A percentile compares a stretch with the other conserved stretches of the same genome.
These are phyloP conservation scores for Chrysoporthe deuterocubensis DNA, from an alignment of 2,329 filamentous ascomycete species.

Conservation along the genomic window DNA sequence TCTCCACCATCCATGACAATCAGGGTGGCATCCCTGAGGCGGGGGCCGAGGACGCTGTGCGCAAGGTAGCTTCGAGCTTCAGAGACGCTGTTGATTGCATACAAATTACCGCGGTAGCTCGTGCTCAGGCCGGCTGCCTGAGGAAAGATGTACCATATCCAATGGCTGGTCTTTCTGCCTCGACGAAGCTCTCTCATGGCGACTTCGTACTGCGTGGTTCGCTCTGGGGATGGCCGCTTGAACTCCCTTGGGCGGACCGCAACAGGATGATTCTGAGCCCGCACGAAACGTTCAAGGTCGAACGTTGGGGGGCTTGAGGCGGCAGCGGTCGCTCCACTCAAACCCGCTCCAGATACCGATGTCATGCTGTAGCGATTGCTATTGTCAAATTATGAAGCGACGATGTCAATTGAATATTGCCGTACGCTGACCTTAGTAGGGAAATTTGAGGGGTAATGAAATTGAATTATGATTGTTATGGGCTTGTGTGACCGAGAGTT, in stretches of 20 bases:
- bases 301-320: not conserved
- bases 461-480: no score
- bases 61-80: slow-evolving; percentile 19
- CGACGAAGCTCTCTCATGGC: slow-evolving; percentile 2
- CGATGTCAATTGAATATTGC: no score
- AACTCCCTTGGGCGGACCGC: not conserved
- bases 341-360: not conserved
- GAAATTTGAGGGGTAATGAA: no score
- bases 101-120: not conserved
- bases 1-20: slow-evolving; percentile 5
- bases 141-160: slow-evolving; percentile 18
- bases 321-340: no score
- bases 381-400: no score
- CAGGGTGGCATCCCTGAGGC: slow-evolving; percentile 5
- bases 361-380: not conserved
- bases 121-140: slow-evolving; percentile 15
- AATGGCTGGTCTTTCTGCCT: slow-evolving; percentile 7
- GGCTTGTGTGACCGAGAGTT: no score
- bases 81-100: slow-evolving; percentile 6
- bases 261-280: not conserved
- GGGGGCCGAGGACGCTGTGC: slow-evolving; percentile 7
- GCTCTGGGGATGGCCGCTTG: not conserved
- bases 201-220: slow-evolving; percentile 4
- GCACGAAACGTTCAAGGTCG: slow-evolving; percentile 14
- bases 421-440: no score